Conservation (phyloP, 208 protist genomes). For the Trypanosoma brucei region DNA sequence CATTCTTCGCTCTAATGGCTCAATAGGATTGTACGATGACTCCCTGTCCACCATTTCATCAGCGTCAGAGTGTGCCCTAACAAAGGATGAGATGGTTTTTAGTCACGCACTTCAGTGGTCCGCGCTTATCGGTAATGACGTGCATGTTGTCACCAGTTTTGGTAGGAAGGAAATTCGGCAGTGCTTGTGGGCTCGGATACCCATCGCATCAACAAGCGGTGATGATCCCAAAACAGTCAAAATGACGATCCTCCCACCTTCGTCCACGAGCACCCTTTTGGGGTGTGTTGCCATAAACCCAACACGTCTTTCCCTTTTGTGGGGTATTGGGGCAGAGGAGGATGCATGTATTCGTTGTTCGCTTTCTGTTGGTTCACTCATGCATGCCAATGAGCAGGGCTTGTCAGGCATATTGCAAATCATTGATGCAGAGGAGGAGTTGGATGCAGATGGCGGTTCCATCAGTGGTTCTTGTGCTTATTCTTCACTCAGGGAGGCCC, state of each 20-base stretch:
- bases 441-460: not conserved
- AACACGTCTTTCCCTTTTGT: slow-evolving; percentile 37
- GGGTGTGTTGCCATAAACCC: slow-evolving; percentile 40
- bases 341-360: slow-evolving; percentile 43
- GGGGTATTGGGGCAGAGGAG: slow-evolving; percentile 55
- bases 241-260: slow-evolving; percentile 37
- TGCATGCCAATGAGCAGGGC: slow-evolving; percentile 19
- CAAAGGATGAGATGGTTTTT: slow-evolving; percentile 18
- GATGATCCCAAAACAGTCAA: slow-evolving; percentile 4
- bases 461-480: not conserved
- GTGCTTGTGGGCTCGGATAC: slow-evolving; percentile 50
- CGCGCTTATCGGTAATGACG: slow-evolving; percentile 9
- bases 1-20: slow-evolving; percentile 61
- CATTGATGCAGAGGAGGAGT: slow-evolving; percentile 3
- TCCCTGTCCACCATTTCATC: slow-evolving; percentile 20
- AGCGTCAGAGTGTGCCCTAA: slow-evolving; percentile 39
- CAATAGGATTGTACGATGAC: slow-evolving; percentile 55
- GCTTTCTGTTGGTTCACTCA: slow-evolving; percentile 51
- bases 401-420: slow-evolving; percentile 20
- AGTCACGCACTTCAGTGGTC: slow-evolving; percentile 22
- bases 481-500: not conserved
- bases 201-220: slow-evolving; percentile 4
- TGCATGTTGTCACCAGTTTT: slow-evolving; percentile 68
- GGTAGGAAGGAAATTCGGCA: slow-evolving; percentile 27
- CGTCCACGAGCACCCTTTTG: slow-evolving; percentile 37